Percentiles rank a stretch among this genome's conserved stretches.
These are phyloP conservation scores for Ciborinia camelliae DNA, from an alignment of 2,329 filamentous ascomycete species.

Conservation along the genomic window DNA sequence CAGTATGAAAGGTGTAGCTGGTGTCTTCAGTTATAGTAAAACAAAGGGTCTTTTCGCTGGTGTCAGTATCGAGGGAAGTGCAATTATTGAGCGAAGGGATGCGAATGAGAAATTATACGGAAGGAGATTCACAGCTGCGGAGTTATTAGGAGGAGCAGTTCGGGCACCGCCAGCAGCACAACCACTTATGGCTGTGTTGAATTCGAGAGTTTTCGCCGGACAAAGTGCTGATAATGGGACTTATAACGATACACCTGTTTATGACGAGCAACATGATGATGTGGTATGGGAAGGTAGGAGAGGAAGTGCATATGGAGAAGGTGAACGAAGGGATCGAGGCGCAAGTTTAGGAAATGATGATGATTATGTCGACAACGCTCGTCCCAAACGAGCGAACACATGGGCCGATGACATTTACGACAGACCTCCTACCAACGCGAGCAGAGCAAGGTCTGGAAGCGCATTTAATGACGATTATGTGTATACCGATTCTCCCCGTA, in stretches of 20 bases:
- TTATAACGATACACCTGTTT: conserved; percentile 93
- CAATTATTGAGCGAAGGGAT: conserved; percentile 90
- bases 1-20: conserved; percentile 82
- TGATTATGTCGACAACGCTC: conserved; percentile 51
- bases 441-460: conserved; percentile 35
- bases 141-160: conserved; percentile 77
- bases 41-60: conserved; percentile 97
- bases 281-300: conserved; percentile 77
- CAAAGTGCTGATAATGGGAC: conserved; percentile 58
- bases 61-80: conserved; percentile 88
- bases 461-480: conserved; percentile 50
- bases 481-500: conserved; percentile 50
- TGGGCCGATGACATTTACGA: conserved; percentile 78
- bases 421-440: conserved; percentile 44
- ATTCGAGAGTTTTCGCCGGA: conserved; percentile 79
- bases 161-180: conserved; percentile 77
- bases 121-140: conserved; percentile 71
- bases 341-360: conserved; percentile 38
- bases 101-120: conserved; percentile 97
- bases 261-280: conserved; percentile 78
- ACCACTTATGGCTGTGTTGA: conserved; percentile 79
- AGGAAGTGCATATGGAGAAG: conserved; percentile 69
- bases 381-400: conserved; percentile 61
- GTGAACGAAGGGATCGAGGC: conserved; percentile 50
- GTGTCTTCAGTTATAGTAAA: conserved; percentile 95